These are phyloP conservation scores for Blepharisma undulans DNA, from an alignment of 169 alveolate genomes.

Conservation along the genomic window DNA sequence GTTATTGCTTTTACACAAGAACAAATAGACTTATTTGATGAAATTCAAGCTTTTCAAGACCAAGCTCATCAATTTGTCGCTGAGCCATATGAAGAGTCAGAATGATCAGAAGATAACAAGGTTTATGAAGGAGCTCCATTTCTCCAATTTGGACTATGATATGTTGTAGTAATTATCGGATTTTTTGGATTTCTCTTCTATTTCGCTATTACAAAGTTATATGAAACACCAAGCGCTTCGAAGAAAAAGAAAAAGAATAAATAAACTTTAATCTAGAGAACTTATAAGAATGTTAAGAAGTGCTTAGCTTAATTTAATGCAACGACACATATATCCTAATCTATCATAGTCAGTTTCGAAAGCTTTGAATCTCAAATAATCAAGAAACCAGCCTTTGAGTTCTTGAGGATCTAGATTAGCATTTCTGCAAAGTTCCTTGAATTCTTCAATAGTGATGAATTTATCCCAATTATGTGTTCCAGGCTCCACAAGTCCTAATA, in stretches of 20 bases:
- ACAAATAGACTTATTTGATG: background rate
- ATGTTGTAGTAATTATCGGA: background rate
- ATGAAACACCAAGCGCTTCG: background rate
- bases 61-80: background rate
- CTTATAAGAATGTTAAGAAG: background rate
- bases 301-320: slow-evolving; percentile 5
- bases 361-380: slow-evolving; percentile 1
- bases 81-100: background rate
- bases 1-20: background rate
- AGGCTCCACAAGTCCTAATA: slow-evolving; percentile 47
- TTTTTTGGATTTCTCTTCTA: background rate
- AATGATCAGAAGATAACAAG: background rate
- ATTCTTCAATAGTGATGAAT: slow-evolving; percentile 45
- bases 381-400: slow-evolving; percentile 16
- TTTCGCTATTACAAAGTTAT: background rate
- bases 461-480: slow-evolving; percentile 71
- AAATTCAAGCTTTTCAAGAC: background rate
- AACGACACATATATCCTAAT: slow-evolving; percentile 14
- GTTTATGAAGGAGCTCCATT: background rate
- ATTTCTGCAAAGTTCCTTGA: background rate
- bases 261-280: too few species aligned
- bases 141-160: background rate
- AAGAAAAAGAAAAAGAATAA: background rate
- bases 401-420: background rate
- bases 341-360: background rate